Base-by-base conservation (phyloP, 441 rosid genomes). In the Mallotus repandus region DNA sequence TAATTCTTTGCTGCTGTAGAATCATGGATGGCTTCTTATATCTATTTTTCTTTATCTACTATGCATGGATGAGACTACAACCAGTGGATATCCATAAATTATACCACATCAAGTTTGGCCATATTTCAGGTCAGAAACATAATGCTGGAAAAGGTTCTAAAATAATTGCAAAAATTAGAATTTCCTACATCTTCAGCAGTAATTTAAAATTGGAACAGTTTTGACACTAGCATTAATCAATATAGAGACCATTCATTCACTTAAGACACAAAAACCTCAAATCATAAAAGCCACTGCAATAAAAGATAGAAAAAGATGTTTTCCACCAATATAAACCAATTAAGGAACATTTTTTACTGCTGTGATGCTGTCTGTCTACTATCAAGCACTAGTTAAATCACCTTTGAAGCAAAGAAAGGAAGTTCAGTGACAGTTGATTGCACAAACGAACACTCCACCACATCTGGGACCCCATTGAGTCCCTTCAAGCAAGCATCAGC, bases 331-430 rank as follows among this genome's bases (percentile, higher is more conserved):
- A 55, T 5, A 54, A 54, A 57, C 43, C 22, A 7, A 41, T 21
- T 12, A 22, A 65, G 9, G 6, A 9, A 13, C 16, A 21, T 41
- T 43, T 10, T 29, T 7, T 13, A 2, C 22, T 12, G 1, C 2
- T 22, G 19, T 13, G 0, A 19, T 12, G 4, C 0, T 22, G 19
- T 57, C 2, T 4, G 13, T 57, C 2, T 4, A 13, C 13, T 15
- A 41, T 12, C 9, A 48, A 29, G 16, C 59, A 9, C 1, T 50
- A 49, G 65, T 46, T 38, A 29, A 54, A 68, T 82, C 59, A 95
- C 99, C 98, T 91, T 95, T 5, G 98, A 95, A 59, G 99, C 98
- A 78, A 95, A 95, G 89, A 91, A 95, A 19, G 99, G 98, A 75
- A 93, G 90, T 52, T 93, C 99, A 6, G 96, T 87, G 81, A 91